Percentiles rank a stretch among this genome's conserved stretches.
Evolutionary conservation across 2,329 filamentous ascomycete genomes (phyloP).

Genomic region (Ascochyta pisi): DNA sequence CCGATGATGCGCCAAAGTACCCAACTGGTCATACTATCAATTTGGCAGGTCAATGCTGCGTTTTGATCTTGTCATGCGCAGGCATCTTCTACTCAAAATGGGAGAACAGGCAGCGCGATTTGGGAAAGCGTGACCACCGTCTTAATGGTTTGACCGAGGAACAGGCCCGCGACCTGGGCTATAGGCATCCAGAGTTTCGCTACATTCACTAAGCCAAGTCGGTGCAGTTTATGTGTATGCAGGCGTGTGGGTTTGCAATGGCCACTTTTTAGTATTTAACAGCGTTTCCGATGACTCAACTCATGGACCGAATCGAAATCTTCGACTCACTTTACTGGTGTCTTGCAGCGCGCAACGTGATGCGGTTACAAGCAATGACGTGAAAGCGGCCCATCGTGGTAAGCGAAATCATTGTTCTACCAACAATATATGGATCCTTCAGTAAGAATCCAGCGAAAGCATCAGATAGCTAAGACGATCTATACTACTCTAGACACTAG

Average conservation of each 20-base stretch:
- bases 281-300: conserved; percentile 15
- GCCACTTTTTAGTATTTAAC: conserved; percentile 2
- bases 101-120: conserved; percentile 60
- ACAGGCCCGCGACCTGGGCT: conserved; percentile 58
- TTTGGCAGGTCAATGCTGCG: conserved; percentile 57
- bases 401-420: background rate
- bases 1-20: conserved; percentile 68
- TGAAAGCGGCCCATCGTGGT: background rate
- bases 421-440: too few relatives aligned
- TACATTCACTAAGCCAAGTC: conserved; percentile 56
- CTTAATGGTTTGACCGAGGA: conserved; percentile 58
- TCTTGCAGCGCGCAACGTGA: background rate
- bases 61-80: conserved; percentile 54
- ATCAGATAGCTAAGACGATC: too few relatives aligned
- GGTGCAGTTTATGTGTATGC: background rate
- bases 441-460: too few relatives aligned
- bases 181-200: conserved; percentile 62
- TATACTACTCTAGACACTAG: too few relatives aligned
- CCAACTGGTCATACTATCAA: conserved; percentile 75
- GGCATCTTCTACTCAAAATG: conserved; percentile 62
- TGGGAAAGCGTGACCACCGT: conserved; percentile 58
- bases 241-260: background rate
- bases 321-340: background rate
- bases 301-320: conserved; percentile 11
- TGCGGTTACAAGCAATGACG: background rate